Conservation (phyloP, 2,329 filamentous ascomycete species). For the Trichoderma harzianum region DNA sequence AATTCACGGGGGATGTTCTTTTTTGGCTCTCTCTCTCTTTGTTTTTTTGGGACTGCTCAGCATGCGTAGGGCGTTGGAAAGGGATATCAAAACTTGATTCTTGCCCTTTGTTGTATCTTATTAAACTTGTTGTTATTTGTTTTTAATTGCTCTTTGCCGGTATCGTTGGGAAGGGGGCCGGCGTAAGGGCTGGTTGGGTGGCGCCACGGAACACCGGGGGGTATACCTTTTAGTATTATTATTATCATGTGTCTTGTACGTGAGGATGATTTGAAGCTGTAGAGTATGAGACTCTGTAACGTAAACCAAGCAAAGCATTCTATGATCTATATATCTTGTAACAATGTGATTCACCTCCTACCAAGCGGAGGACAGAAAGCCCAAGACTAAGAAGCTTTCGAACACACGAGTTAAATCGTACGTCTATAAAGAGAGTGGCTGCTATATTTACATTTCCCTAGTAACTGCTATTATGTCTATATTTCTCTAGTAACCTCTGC, state of each 20-base stretch:
- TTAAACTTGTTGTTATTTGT: not conserved
- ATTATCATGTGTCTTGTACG: not conserved
- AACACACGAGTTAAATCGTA: too few species aligned
- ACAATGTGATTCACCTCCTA: not conserved
- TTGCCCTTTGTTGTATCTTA: not conserved
- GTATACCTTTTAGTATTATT: conserved; percentile 5
- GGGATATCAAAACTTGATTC: not conserved
- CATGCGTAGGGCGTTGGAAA: not conserved
- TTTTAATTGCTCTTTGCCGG: not conserved
- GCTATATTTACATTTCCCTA: too few species aligned
- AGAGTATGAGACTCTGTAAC: not conserved
- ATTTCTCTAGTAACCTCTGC: too few species aligned
- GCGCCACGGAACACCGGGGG: conserved; percentile 16
- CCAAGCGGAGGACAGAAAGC: too few species aligned
- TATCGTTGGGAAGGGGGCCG: conserved; percentile 6
- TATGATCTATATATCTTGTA: not conserved
- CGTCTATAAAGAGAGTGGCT: too few species aligned
- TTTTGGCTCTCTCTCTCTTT: not conserved
- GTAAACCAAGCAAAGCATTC: not conserved
- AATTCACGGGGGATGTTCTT: not conserved
- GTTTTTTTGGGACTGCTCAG: not conserved
- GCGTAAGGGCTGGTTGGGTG: conserved; percentile 25
- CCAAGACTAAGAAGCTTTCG: too few species aligned
- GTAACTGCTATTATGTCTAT: too few species aligned
- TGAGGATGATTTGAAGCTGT: not conserved